Evolutionary conservation across 306 rosid genomes (phyloP), one percentile per base, ranked within the genome.

Genomic region (Nissolia schottii): DNA sequence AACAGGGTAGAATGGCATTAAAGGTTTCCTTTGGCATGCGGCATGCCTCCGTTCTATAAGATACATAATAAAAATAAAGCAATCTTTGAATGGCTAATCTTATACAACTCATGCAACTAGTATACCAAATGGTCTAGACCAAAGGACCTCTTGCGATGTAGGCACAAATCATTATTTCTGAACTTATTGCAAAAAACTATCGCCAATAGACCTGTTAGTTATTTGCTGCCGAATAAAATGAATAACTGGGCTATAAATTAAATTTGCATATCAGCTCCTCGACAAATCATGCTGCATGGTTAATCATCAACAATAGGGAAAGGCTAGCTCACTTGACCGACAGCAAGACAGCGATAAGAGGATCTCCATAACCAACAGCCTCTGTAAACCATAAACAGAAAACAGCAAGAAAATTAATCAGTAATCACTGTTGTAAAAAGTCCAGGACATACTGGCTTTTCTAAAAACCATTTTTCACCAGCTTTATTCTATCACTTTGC

Each of bases 331-430:
- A 92, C 67, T 82, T 13, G 82, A 87, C 85, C 14, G 91, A 72
- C 13, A 96, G 96, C 80, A 87, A 77, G 80, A 90, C 79, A 35
- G 96, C 98, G 13, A 90, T 69, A 35, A 93, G 96, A 22, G 98
- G 93, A 37, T 93, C 96, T 66, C 96, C 96, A 19, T 80, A 93
- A 46, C 93, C 96, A 82, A 93, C 96, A 15, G 93, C 90, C 38
- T 93, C 98, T 90, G 98, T 51, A 51, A 81, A 86, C 40, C 81
- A 74, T 63, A 64, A 10, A 70, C 16, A 53, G 53, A 13, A 79
- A 54, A 24, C 25, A 65, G 37, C 46, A 19, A 57, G 75, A 35
- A n/a, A 58, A 28, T 55, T 61, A 29, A 38, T 73, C 22, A 28
- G 68, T 43, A 49, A 19, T 59, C 50, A 38, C 15, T 40, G 0